Conservation (phyloP, 805 yeast species). For the Candida hispaniensis region DNA sequence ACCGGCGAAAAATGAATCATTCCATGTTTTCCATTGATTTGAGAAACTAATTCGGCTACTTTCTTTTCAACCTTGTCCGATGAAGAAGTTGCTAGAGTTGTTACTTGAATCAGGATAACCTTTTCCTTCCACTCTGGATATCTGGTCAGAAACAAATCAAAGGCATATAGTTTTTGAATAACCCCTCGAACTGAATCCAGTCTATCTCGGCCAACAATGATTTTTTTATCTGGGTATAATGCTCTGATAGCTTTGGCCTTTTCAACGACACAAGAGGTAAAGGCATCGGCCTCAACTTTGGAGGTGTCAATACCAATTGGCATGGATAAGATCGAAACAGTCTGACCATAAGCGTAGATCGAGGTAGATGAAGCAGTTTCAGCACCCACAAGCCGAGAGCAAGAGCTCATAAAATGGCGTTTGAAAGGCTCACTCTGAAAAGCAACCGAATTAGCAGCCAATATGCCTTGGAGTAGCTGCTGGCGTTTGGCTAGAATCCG, state of each 20-base stretch:
- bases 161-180: conserved; percentile 84
- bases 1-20: conserved; percentile 75
- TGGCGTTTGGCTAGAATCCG: conserved; percentile 77
- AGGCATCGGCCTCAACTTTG: conserved; percentile 54
- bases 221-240: conserved; percentile 39
- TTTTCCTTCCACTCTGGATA: conserved; percentile 86
- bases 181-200: conserved; percentile 89
- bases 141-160: conserved; percentile 76
- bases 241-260: conserved; percentile 53
- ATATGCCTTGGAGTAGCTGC: conserved; percentile 80
- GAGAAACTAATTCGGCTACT: conserved; percentile 70
- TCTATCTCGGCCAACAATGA: conserved; percentile 90
- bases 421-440: conserved; percentile 82
- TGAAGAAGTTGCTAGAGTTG: conserved; percentile 60
- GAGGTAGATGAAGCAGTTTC: conserved; percentile 37
- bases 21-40: conserved; percentile 80
- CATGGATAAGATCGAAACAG: conserved; percentile 58
- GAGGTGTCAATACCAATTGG: conserved; percentile 86
- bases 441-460: conserved; percentile 78
- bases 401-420: conserved; percentile 83
- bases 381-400: conserved; percentile 77
- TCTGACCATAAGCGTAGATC: conserved; percentile 66
- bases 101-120: conserved; percentile 84
- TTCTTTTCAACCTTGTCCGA: conserved; percentile 61
- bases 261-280: conserved; percentile 31